These are phyloP conservation scores for Stachybotrys chlorohalonatus DNA, from an alignment of 2,329 filamentous ascomycete genomes.

Conservation along the genomic window DNA sequence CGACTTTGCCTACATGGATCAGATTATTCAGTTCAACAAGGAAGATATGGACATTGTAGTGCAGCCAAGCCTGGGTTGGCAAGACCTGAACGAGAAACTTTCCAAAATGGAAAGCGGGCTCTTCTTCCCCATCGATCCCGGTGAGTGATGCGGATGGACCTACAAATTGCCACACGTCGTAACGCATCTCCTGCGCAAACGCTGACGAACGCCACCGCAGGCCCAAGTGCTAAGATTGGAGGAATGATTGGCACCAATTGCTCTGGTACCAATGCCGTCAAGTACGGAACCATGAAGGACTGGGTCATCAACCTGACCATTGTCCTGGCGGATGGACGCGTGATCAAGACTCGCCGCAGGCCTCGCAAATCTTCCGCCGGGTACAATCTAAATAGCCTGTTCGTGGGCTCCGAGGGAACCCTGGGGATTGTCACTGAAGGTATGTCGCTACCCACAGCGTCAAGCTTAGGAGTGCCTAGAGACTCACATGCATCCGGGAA, in stretches of 20 bases:
- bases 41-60: conserved; percentile 91
- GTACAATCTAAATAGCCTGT: conserved; percentile 73
- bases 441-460: conserved; percentile 11
- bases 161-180: not conserved
- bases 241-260: conserved; percentile 77
- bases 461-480: no score
- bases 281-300: conserved; percentile 81
- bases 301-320: conserved; percentile 80
- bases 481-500: no score
- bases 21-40: conserved; percentile 68
- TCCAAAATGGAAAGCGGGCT: conserved; percentile 64
- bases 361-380: conserved; percentile 75
- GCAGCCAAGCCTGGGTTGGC: conserved; percentile 88
- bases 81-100: conserved; percentile 68
- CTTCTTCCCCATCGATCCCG: conserved; percentile 87
- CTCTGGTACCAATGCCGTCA: conserved; percentile 70
- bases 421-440: conserved; percentile 71
- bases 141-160: conserved; percentile 24
- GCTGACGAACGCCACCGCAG: conserved; percentile 15
- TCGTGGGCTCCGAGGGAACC: conserved; percentile 75
- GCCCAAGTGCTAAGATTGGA: conserved; percentile 63
- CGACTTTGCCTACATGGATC: conserved; percentile 83
- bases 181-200: no score
- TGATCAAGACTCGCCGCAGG: conserved; percentile 71
- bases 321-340: conserved; percentile 66